Evolutionary conservation across 1,139 yeast genomes (phyloP).

Genomic region (Ogataea hybrid): DNA sequence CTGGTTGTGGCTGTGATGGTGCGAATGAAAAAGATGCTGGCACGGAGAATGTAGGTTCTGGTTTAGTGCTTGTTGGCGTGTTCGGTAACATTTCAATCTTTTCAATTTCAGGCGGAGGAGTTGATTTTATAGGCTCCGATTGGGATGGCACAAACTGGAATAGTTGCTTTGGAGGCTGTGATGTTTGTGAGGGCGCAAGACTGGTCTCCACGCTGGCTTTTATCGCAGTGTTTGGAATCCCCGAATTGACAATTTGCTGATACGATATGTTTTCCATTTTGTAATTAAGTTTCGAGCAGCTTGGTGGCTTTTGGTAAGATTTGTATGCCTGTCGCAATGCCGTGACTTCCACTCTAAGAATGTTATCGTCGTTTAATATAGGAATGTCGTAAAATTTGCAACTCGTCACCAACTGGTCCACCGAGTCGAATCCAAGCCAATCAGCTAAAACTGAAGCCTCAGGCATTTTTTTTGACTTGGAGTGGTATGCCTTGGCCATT

Average conservation of each 20-base stretch:
- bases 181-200: not conserved
- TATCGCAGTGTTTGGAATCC: conserved; percentile 31
- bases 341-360: conserved; percentile 48
- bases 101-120: not conserved
- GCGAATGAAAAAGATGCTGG: not conserved
- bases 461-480: conserved; percentile 63
- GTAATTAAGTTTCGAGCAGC: conserved; percentile 49
- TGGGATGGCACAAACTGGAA: conserved; percentile 1
- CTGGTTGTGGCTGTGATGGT: not conserved
- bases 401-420: conserved; percentile 52
- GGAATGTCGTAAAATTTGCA: conserved; percentile 65
- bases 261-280: conserved; percentile 37
- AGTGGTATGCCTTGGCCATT: conserved; percentile 66
- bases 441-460: conserved; percentile 45
- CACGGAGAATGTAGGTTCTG: not conserved
- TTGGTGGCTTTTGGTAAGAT: conserved; percentile 55
- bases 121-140: not conserved
- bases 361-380: conserved; percentile 40
- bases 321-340: conserved; percentile 33
- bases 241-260: conserved; percentile 36
- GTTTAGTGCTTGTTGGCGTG: not conserved
- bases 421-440: conserved; percentile 67
- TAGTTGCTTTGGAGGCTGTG: not conserved
- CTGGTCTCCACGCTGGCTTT: conserved; percentile 6
- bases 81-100: not conserved